Evolutionary conservation across 2,329 filamentous ascomycete genomes (phyloP).

Genomic region (Ophiostoma piceae): DNA sequence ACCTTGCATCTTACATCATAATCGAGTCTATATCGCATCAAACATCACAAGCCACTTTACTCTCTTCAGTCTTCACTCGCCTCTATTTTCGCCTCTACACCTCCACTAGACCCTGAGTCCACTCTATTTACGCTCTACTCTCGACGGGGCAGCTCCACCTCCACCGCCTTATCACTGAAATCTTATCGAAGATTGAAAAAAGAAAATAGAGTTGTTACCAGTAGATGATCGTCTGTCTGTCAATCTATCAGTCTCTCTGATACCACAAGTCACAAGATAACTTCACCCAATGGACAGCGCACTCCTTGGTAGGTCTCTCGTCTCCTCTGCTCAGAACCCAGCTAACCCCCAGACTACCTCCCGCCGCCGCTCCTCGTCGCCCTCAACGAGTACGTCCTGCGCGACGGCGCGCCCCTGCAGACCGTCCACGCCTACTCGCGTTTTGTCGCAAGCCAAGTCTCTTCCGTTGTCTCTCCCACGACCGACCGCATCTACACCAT

Average conservation of each 20-base stretch:
- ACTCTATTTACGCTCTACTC: background rate
- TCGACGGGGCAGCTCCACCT: background rate
- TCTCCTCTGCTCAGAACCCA: background rate
- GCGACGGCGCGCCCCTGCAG: conserved; percentile 44
- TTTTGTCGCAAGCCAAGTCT: conserved; percentile 29
- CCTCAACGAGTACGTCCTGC: conserved; percentile 46
- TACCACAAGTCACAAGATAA: too few relatives aligned
- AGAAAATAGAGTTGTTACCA: background rate
- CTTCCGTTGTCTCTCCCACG: too few relatives aligned
- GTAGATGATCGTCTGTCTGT: too few relatives aligned
- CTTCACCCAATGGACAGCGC: conserved; percentile 24
- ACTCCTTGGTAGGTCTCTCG: conserved; percentile 15
- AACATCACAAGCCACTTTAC: too few relatives aligned
- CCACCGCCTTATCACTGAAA: conserved; percentile 11
- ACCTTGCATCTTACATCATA: background rate
- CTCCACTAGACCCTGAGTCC: background rate
- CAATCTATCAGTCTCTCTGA: too few relatives aligned
- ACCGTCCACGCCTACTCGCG: conserved; percentile 35
- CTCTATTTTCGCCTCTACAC: background rate
- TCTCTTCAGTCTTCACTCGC: background rate
- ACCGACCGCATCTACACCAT: conserved; percentile 30
- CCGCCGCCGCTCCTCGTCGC: conserved; percentile 39
- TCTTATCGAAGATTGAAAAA: background rate
- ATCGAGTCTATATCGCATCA: too few relatives aligned
- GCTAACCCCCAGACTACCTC: conserved; percentile 32